Percentiles rank a stretch among this genome's conserved stretches.
Conservation (phyloP, 73 alveolate species). For the Uronychia binucleata region DNA sequence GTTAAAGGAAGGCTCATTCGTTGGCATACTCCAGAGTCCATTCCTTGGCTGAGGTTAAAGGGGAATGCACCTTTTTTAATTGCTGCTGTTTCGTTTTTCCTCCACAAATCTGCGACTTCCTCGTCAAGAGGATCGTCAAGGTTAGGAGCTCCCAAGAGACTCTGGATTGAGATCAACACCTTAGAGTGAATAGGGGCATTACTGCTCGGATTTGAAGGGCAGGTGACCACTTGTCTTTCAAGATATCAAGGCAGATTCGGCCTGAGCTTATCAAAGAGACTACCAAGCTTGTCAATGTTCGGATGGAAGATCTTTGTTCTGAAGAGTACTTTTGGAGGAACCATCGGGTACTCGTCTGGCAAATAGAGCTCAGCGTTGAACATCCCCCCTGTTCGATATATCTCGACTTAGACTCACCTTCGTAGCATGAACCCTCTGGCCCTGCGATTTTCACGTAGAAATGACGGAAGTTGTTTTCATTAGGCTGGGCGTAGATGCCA, state of each 20-base stretch:
- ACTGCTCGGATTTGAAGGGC: constrained; percentile 93
- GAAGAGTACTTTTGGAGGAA: constrained; percentile 92
- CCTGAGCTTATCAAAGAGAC: too few species aligned
- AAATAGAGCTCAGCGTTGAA: constrained; percentile 81
- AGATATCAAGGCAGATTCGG: constrained; percentile 92
- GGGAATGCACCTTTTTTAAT: too few species aligned
- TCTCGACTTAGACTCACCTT: too few species aligned
- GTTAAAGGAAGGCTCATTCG: too few species aligned
- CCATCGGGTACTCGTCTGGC: constrained; percentile 96
- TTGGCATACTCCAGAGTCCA: constrained; percentile 83
- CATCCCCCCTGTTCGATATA: too few species aligned
- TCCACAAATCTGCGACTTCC: constrained; percentile 86
- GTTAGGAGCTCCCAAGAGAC: constrained; percentile 88
- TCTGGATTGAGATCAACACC: constrained; percentile 85
- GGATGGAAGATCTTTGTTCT: constrained; percentile 96
- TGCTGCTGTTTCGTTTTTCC: constrained; percentile 81
- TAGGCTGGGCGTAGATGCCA: constrained; percentile 89
- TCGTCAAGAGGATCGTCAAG: constrained; percentile 93
- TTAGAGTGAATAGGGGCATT: too few species aligned
- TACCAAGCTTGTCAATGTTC: constrained; percentile 90
- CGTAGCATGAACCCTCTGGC: constrained; percentile 91
- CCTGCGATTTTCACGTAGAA: constrained; percentile 92
- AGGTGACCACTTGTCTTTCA: constrained; percentile 95
- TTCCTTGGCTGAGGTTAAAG: too few species aligned
- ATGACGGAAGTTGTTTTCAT: constrained; percentile 85